phyloP scores from a whole-genome alignment of 139 green algal species.

The Closterium sp. region DNA sequence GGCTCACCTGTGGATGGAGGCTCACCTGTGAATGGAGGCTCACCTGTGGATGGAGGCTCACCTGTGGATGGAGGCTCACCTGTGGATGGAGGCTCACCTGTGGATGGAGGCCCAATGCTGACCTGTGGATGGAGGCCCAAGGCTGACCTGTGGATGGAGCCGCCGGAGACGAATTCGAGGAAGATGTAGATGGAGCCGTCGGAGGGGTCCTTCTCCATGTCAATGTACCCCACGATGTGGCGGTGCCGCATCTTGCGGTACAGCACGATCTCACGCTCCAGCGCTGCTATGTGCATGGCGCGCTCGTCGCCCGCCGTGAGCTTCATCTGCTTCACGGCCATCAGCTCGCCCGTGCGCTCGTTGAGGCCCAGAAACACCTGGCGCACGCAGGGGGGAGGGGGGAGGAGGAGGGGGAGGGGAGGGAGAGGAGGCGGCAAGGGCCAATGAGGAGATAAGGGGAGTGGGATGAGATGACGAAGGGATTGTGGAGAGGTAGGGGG shows the following conservation, averaged over 20 bases:
- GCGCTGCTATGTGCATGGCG: constrained; percentile 11
- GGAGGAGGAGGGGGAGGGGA: too few species aligned
- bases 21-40: too few species aligned
- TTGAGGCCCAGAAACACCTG: constrained; percentile 53
- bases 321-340: constrained; percentile 47
- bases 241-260: constrained; percentile 69
- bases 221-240: constrained; percentile 75
- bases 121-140: background rate
- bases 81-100: too few species aligned
- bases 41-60: too few species aligned
- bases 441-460: too few species aligned
- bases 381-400: too few species aligned
- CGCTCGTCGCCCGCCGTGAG: constrained; percentile 32
- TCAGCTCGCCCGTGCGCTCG: constrained; percentile 49
- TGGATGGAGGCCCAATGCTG: background rate
- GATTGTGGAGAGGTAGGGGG: too few species aligned
- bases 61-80: too few species aligned
- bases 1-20: too few species aligned
- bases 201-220: constrained; percentile 39
- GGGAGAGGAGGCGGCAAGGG: too few species aligned
- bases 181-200: constrained; percentile 53
- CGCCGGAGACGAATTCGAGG: constrained; percentile 55
- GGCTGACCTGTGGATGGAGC: constrained; percentile 44
- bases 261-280: constrained; percentile 65
- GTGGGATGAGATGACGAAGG: too few species aligned